Conservation (phyloP, 192 early-diverging fungal genomes). For the Coemansia sp. region DNA sequence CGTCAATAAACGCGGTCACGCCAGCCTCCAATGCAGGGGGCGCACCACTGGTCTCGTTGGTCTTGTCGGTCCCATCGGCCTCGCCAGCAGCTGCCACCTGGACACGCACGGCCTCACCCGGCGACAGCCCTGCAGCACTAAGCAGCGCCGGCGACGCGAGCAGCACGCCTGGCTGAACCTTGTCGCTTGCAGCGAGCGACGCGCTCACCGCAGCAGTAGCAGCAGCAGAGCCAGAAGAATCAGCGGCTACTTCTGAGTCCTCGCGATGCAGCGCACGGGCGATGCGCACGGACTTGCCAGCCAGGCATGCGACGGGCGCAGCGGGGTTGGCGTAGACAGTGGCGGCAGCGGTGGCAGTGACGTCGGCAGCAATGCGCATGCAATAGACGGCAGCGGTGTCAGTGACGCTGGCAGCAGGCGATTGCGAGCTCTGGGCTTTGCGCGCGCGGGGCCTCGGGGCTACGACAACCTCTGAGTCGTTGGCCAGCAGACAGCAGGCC, state of each 20-base stretch:
- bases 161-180: constrained; percentile 39
- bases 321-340: constrained; percentile 30
- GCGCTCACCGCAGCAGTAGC: constrained; percentile 12
- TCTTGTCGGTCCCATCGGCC: too few species aligned
- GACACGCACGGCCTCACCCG: constrained; percentile 33
- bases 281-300: constrained; percentile 23
- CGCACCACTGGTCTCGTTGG: too few species aligned
- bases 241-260: constrained; percentile 18
- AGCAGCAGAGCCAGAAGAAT: background rate
- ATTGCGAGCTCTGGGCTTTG: too few species aligned
- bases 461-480: constrained; percentile 68
- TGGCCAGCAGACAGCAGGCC: constrained; percentile 54
- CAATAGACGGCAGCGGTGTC: constrained; percentile 12
- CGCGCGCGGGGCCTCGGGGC: constrained; percentile 54
- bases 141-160: constrained; percentile 9
- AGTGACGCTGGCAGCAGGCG: too few species aligned
- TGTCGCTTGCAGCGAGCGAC: constrained; percentile 4
- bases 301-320: constrained; percentile 17
- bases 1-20: constrained; percentile 17
- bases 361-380: constrained; percentile 26
- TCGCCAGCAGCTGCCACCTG: background rate
- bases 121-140: background rate
- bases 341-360: constrained; percentile 22
- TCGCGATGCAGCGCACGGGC: constrained; percentile 5
- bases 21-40: constrained; percentile 23